These are phyloP conservation scores for Angomonas deanei DNA, from an alignment of 208 protist species.

Conservation along the genomic window DNA sequence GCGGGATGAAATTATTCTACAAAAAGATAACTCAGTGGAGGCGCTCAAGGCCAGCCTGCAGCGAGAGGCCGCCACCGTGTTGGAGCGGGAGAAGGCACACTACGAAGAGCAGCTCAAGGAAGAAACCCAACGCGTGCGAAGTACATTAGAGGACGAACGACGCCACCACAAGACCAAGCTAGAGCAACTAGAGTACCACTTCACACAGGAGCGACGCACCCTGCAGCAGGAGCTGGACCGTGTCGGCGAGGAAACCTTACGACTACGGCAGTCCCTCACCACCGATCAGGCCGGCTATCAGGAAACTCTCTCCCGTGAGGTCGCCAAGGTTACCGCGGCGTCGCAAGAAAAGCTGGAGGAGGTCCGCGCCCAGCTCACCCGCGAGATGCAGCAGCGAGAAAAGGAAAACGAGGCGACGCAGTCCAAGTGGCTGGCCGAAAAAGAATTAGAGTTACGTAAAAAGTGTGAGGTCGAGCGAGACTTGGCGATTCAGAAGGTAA, in stretches of 20 bases:
- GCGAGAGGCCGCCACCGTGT: slow-evolving; percentile 49
- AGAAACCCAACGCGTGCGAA: slow-evolving; percentile 50
- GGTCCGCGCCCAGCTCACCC: slow-evolving; percentile 65
- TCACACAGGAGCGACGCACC: slow-evolving; percentile 48
- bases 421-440: slow-evolving; percentile 32
- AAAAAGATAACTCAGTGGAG: slow-evolving; percentile 71
- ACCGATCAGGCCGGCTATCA: slow-evolving; percentile 66
- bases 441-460: slow-evolving; percentile 54
- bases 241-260: slow-evolving; percentile 57
- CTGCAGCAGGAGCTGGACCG: slow-evolving; percentile 63
- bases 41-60: slow-evolving; percentile 50
- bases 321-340: slow-evolving; percentile 49
- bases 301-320: slow-evolving; percentile 64
- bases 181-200: slow-evolving; percentile 64
- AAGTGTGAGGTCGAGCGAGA: slow-evolving; percentile 73
- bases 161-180: slow-evolving; percentile 32
- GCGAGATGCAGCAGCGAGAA: slow-evolving; percentile 56
- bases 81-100: slow-evolving; percentile 52
- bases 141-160: slow-evolving; percentile 59
- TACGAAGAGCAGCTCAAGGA: slow-evolving; percentile 45
- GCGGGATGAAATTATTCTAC: slow-evolving; percentile 68
- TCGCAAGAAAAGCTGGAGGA: slow-evolving; percentile 44
- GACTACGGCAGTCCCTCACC: slow-evolving; percentile 36
- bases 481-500: slow-evolving; percentile 53
- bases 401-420: slow-evolving; percentile 40